These are phyloP conservation scores for Xylaria sp. DNA, from an alignment of 2,329 filamentous ascomycete species.

Conservation along the genomic window DNA sequence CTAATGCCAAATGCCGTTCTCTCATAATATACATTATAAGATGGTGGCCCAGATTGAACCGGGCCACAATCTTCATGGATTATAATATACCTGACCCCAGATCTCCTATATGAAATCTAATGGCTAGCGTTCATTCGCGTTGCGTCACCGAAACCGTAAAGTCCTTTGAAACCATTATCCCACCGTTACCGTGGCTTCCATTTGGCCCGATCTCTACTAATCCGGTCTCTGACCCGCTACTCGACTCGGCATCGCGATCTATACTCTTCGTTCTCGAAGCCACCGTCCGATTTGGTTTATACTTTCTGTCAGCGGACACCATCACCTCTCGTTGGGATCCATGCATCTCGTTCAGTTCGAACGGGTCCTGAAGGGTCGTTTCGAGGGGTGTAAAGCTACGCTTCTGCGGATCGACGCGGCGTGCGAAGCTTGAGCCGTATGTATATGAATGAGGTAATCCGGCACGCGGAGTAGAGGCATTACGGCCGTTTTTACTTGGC, in stretches of 20 bases:
- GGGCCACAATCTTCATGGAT: background rate
- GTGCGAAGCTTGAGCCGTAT: constrained; percentile 29
- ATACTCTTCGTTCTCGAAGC: constrained; percentile 26
- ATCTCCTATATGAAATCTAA: background rate
- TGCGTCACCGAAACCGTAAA: constrained; percentile 37
- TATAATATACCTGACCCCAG: background rate
- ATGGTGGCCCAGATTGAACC: background rate
- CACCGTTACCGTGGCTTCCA: constrained; percentile 15
- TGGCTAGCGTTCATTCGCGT: constrained; percentile 17
- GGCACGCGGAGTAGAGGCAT: constrained; percentile 1
- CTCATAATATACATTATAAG: constrained; percentile 34
- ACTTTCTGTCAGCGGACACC: constrained; percentile 32
- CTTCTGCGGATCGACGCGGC: constrained; percentile 29
- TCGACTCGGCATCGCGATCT: constrained; percentile 33
- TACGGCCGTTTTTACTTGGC: constrained; percentile 5
- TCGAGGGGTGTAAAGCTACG: constrained; percentile 34
- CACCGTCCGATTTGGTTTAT: background rate
- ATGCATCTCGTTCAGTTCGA: constrained; percentile 35
- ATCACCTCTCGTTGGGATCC: constrained; percentile 24
- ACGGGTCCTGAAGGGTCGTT: constrained; percentile 30
- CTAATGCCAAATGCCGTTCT: constrained; percentile 1
- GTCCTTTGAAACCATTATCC: constrained; percentile 38
- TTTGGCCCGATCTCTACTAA: constrained; percentile 20
- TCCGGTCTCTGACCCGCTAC: constrained; percentile 29
- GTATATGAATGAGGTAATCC: constrained; percentile 22